phyloP scores from a whole-genome alignment of 208 protist genomes.

The Trypanosoma lewisi region DNA sequence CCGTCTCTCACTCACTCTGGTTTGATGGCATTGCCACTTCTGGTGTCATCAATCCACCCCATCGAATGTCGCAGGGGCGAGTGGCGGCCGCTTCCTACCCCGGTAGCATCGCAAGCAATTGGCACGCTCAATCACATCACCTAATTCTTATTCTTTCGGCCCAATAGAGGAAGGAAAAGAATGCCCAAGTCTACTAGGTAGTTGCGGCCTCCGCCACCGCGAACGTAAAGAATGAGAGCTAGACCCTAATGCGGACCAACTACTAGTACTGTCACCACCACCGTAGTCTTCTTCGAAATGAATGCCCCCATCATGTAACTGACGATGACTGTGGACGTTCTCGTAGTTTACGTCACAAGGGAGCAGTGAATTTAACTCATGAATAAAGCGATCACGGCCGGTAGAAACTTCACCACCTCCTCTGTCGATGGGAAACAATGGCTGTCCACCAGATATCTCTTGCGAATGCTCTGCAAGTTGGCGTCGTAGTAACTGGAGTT shows the following conservation, averaged over 20 bases:
- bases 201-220: not conserved
- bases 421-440: not conserved
- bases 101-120: not conserved
- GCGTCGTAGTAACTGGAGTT: slow-evolving; percentile 4
- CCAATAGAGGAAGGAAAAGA: not conserved
- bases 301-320: not conserved
- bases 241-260: not conserved
- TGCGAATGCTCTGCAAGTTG: not conserved
- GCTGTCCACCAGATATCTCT: not conserved
- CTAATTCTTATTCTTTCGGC: not conserved
- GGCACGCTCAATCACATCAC: not conserved
- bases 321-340: not conserved
- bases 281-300: not conserved
- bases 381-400: not conserved
- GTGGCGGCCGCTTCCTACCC: too few species aligned
- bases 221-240: not conserved
- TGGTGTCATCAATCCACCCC: not conserved
- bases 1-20: not conserved
- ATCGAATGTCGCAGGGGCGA: not conserved
- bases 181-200: not conserved
- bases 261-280: too few species aligned
- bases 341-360: not conserved
- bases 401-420: not conserved
- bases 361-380: not conserved
- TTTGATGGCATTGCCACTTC: not conserved